Evolutionary conservation across 2,329 filamentous ascomycete genomes (phyloP).

Genomic region (Paraconiothyrium brasiliense): DNA sequence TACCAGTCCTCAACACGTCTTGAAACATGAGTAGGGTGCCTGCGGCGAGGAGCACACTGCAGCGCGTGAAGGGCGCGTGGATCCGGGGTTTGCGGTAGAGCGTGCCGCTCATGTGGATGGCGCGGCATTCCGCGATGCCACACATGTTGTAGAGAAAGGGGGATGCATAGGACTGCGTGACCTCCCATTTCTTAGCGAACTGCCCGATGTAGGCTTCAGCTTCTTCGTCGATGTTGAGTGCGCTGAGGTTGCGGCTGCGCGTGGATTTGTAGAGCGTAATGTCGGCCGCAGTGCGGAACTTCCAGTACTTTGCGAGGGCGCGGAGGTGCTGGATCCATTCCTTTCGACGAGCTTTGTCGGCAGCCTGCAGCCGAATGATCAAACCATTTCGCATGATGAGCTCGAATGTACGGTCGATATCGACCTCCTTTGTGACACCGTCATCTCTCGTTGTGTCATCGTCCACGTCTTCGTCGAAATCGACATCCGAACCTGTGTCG

Average conservation of each 20-base stretch:
- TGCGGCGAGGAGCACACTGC: slow-evolving; percentile 67
- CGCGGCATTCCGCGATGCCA: slow-evolving; percentile 69
- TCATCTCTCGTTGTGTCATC: slow-evolving; percentile 60
- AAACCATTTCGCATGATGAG: slow-evolving; percentile 69
- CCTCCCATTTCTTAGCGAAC: slow-evolving; percentile 74
- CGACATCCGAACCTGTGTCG: slow-evolving; percentile 63
- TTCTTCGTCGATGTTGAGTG: slow-evolving; percentile 71
- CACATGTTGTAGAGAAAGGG: slow-evolving; percentile 74
- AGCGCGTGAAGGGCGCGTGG: slow-evolving; percentile 68
- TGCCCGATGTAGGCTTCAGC: slow-evolving; percentile 72
- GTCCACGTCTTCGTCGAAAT: slow-evolving; percentile 61
- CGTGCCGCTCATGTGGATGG: slow-evolving; percentile 68
- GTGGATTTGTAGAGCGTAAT: slow-evolving; percentile 66
- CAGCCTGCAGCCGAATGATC: slow-evolving; percentile 67
- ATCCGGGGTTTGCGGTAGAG: slow-evolving; percentile 72
- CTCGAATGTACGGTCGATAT: slow-evolving; percentile 69
- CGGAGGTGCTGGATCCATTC: slow-evolving; percentile 70
- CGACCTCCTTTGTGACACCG: slow-evolving; percentile 62
- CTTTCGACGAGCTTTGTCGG: slow-evolving; percentile 64
- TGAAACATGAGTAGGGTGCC: slow-evolving; percentile 71
- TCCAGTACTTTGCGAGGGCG: slow-evolving; percentile 70
- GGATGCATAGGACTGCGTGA: slow-evolving; percentile 69
- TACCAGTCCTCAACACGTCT: slow-evolving; percentile 63
- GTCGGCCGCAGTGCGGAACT: slow-evolving; percentile 63
- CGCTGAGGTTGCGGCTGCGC: slow-evolving; percentile 66